Conservation (phyloP, 2,329 filamentous ascomycete species). For the Sphaceloma murrayae region DNA sequence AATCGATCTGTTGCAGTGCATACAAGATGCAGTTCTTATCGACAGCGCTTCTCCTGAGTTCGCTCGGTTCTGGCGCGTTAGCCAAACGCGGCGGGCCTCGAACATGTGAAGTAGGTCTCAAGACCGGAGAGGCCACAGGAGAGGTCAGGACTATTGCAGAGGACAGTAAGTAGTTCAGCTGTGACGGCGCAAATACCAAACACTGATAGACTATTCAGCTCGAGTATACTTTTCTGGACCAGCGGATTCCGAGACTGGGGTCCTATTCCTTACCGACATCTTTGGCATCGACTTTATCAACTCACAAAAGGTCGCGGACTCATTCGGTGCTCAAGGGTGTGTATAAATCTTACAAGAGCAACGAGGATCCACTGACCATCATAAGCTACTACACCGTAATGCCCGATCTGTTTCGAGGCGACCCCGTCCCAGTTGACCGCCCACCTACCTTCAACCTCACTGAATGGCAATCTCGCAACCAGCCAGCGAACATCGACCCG, state of each 20-base stretch:
- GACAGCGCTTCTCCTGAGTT: too few species aligned
- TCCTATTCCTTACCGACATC: slow-evolving; percentile 30
- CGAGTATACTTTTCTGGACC: slow-evolving; percentile 6
- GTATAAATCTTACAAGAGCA: not conserved
- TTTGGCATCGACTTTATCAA: slow-evolving; percentile 28
- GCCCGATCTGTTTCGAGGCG: slow-evolving; percentile 30
- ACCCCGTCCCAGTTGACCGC: slow-evolving; percentile 24
- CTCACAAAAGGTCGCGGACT: slow-evolving; percentile 26
- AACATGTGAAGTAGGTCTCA: too few species aligned
- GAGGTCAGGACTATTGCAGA: not conserved
- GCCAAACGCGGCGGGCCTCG: too few species aligned
- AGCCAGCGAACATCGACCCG: slow-evolving; percentile 36
- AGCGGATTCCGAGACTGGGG: slow-evolving; percentile 20
- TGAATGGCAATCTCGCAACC: slow-evolving; percentile 38
- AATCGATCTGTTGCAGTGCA: too few species aligned
- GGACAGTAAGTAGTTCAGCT: not conserved
- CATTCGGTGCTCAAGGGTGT: slow-evolving; percentile 11
- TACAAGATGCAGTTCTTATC: too few species aligned
- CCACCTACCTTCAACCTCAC: slow-evolving; percentile 32
- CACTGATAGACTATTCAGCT: not conserved
- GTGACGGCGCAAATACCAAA: not conserved
- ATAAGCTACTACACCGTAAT: slow-evolving; percentile 28
- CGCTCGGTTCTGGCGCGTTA: too few species aligned
- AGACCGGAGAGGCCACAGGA: too few species aligned
- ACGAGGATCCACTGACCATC: slow-evolving; percentile 21